Evolutionary conservation across 192 early-diverging fungal species (phyloP).

Genomic region (Coemansia guatemalensis): DNA sequence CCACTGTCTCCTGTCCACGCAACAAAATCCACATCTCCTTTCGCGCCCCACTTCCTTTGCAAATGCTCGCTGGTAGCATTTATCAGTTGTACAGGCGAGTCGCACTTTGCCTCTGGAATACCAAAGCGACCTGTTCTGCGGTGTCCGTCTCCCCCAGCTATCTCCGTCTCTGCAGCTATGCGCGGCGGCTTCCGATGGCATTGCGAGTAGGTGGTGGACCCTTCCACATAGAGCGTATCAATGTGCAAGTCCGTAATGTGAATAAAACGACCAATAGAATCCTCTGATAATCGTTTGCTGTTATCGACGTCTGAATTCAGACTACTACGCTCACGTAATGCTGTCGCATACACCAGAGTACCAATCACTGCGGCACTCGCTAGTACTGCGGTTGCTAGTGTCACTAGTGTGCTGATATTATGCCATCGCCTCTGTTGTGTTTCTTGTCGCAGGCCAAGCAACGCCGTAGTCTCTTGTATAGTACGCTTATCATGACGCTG

Average conservation of each 20-base stretch:
- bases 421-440: no score
- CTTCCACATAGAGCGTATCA: conserved; percentile 57
- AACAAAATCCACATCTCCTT: conserved; percentile 62
- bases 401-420: no score
- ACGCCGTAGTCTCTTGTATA: no score
- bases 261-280: conserved; percentile 57
- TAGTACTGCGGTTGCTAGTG: no score
- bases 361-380: no score
- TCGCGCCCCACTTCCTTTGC: conserved; percentile 24
- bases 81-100: conserved; percentile 57
- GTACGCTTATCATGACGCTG: no score
- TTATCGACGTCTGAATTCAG: no score
- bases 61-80: conserved; percentile 61
- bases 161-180: conserved; percentile 12
- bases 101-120: conserved; percentile 58
- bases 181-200: conserved; percentile 50
- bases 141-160: conserved; percentile 16
- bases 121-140: conserved; percentile 55
- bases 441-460: no score
- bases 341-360: no score
- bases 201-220: conserved; percentile 57
- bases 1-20: conserved; percentile 73
- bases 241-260: conserved; percentile 77
- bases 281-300: no score
- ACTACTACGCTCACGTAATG: no score